Base-by-base conservation (phyloP, 2,329 filamentous ascomycete genomes). In the Thermoascus crustaceus region DNA sequence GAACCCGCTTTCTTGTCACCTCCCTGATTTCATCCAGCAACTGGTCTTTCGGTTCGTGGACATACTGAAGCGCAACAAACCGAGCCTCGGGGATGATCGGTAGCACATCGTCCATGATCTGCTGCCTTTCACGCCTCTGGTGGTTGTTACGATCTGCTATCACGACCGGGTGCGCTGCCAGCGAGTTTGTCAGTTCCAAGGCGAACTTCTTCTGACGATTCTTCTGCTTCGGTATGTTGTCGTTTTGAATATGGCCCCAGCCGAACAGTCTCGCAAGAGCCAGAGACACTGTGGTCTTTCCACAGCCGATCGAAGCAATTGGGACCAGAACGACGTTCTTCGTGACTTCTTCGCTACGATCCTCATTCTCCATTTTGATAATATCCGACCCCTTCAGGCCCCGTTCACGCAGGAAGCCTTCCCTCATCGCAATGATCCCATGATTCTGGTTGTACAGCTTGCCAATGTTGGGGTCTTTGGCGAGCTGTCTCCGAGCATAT, bases 131-230 rank as follows among this genome's bases (percentile, higher is more conserved):
- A 32, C 86, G 84, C 46, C 72, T 80, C 59, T 88, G 80, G 32
- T 94, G 86, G 55, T 95, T 98, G 62, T 98, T 98, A 13, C 91
- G 77, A 60, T 98, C 91, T 2, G 91, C 87, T 51, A 94, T 78
- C 35, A 94, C 87, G 1, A 80, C 89, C 0, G 78, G 72, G 30
- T 78, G 68, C 0, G 73, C 67, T 14, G 74, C 65, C 20, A 95
- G 70, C 35, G 76, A 61, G 16, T 78, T 72, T 34, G 81, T 71
- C 24, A 93, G 71, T 22, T 76, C 76, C 33, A 78, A 72, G 0
- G 82, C 83, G 57, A 98, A 96, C 35, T 77, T 75, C 43, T 81
- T 76, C 3, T 86, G 82, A 22, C 89, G 83, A 37, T 73, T 75
- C 46, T 68, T 73, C 56, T 83, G 82, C 43, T 80, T 85, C 34